A percentile compares a stretch with the other conserved stretches of the same genome.
Conservation (phyloP, 106 monocot genomes). For the Narthecium ossifragum region DNA sequence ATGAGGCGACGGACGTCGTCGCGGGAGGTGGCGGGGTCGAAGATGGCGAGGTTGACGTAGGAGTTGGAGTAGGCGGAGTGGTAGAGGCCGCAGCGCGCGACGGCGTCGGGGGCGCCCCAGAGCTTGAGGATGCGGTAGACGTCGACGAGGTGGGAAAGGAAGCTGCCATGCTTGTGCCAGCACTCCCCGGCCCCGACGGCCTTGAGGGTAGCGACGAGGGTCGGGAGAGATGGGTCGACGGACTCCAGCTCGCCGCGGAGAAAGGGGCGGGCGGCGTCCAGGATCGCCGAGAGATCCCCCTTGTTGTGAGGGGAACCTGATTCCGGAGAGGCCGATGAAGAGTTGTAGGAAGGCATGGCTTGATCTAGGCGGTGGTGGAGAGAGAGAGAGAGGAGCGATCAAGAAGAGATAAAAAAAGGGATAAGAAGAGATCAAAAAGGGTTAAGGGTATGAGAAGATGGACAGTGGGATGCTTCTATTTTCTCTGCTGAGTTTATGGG, state of each 20-base stretch:
- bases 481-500: too few relatives aligned
- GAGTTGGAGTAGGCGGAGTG: slow-evolving; percentile 99
- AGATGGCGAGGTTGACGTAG: slow-evolving; percentile 99
- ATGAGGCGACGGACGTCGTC: slow-evolving; percentile 32
- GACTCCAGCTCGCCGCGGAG: slow-evolving; percentile 60
- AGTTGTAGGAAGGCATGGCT: slow-evolving; percentile 18
- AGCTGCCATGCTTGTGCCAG: slow-evolving; percentile 92
- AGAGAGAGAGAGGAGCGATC: neutral
- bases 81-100: slow-evolving; percentile 82
- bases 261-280: slow-evolving; percentile 57
- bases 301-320: slow-evolving; percentile 4
- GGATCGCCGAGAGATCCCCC: slow-evolving; percentile 20
- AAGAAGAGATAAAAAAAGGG: neutral
- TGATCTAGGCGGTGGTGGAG: neutral
- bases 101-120: slow-evolving; percentile 49
- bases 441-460: too few relatives aligned
- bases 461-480: too few relatives aligned
- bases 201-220: slow-evolving; percentile 47
- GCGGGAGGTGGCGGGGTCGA: slow-evolving; percentile 62
- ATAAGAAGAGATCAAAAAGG: neutral
- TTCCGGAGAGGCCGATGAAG: neutral
- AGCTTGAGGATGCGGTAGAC: slow-evolving; percentile 76
- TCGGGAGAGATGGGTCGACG: slow-evolving; percentile 55
- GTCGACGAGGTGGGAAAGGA: slow-evolving; percentile 78
- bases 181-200: slow-evolving; percentile 78